Evolutionary conservation across 2,329 filamentous ascomycete genomes (phyloP).

Genomic region (Stagonosporopsis rhizophila): DNA sequence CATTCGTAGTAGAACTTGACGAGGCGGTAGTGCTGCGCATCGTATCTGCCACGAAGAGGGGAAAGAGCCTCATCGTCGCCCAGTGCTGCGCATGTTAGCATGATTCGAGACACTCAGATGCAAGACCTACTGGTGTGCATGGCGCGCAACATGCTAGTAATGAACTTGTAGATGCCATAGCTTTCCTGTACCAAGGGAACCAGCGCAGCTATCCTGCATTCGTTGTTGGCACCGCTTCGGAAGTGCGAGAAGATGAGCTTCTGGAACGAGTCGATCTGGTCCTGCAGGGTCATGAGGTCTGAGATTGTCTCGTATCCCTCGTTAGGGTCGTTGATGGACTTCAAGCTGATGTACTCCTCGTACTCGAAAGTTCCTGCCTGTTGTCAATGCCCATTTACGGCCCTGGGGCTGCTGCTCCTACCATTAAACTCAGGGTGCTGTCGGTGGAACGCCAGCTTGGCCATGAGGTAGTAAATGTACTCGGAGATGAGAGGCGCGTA

Average conservation of each 20-base stretch:
- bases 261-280: conserved; percentile 98
- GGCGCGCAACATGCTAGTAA: conserved; percentile 97
- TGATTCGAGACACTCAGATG: neutral
- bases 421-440: conserved; percentile 98
- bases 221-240: conserved; percentile 87
- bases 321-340: conserved; percentile 97
- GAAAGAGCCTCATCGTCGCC: conserved; percentile 93
- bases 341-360: conserved; percentile 97
- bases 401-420: conserved; percentile 33
- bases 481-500: conserved; percentile 93
- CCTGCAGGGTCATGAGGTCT: conserved; percentile 94
- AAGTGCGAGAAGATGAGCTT: conserved; percentile 99
- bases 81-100: conserved; percentile 64
- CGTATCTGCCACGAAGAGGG: conserved; percentile 85
- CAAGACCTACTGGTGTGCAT: conserved; percentile 84
- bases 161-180: conserved; percentile 99
- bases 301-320: conserved; percentile 96
- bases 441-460: conserved; percentile 95
- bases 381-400: conserved; percentile 23
- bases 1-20: conserved; percentile 99
- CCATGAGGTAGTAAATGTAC: conserved; percentile 94
- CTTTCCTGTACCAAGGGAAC: conserved; percentile 96
- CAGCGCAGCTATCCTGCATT: conserved; percentile 92
- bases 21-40: conserved; percentile 94
- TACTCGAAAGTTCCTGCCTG: conserved; percentile 83